Evolutionary conservation across 148 eudicot genomes (phyloP), one percentile per base, ranked within the genome.

Genomic region (Dysphania ambrosioides): DNA sequence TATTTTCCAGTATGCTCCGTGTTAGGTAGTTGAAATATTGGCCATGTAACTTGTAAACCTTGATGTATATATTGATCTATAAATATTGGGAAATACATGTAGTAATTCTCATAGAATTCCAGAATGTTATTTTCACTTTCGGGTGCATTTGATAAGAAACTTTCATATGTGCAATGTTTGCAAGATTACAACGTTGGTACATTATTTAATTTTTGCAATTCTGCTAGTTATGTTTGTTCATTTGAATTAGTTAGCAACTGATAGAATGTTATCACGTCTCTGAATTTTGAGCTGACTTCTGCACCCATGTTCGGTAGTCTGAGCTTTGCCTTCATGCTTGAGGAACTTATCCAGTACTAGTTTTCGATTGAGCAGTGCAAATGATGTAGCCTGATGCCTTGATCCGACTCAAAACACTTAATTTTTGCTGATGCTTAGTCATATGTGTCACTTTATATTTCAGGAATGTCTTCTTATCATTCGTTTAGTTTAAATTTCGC

Each of bases 1-100:
- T 53, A 2, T 53, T 15, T 11, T 47, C 53, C 0, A 47, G 53
- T 10, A 16, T 47, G 4, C 19, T 2, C 3, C 53, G 16, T 47
- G 53, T 47, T 47, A 12, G 18, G 34, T 27, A 32, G 41, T 31
- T 63, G 67, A n/a, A n/a, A 32, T 63, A 41, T 60, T 4, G 8
- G 8, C 40, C 40, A 4, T 36, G 40, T n/a, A n/a, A n/a, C n/a
- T 36, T 36, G 40, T 36, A 47, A 47, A 47, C 16, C 53, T 47
- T 47, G 53, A 60, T 58, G 62, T 61, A 61, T 61, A 61, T 30
- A 61, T n/a, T 61, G 65, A 61, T 19, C 35, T 63, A 63, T 31
- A 18, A 63, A 18, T 18, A n/a, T 5, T 60, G 18, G 41, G 2
- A 62, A 27, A 2, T 62, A 7, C 19, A 1, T 44, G 13, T 15